Conservation (phyloP, 257 asterid genomes). For the Solanum clarkiae region DNA sequence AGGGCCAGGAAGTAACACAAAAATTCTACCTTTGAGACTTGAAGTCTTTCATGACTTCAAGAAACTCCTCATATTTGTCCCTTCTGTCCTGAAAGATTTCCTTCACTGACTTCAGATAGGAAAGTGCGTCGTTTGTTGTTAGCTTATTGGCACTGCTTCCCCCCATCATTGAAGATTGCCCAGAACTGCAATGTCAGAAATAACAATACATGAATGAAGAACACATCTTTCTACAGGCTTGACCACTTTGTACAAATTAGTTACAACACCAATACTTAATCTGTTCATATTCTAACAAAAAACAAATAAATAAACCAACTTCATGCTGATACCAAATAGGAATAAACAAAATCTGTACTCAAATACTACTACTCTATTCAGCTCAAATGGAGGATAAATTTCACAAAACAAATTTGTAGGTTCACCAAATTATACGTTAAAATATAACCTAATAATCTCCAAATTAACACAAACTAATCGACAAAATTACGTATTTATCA, state of each 20-base stretch:
- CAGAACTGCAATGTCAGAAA: slow-evolving; percentile 38
- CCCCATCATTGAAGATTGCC: slow-evolving; percentile 56
- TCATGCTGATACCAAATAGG: not conserved
- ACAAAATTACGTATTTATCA: not conserved
- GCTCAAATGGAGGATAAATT: not conserved
- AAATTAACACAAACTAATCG: not conserved
- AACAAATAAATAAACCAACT: not conserved
- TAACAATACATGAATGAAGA: not conserved
- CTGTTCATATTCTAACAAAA: not conserved
- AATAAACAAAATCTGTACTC: not conserved
- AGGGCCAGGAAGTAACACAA: not conserved
- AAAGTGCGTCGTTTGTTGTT: slow-evolving; percentile 68
- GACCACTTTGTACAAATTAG: not conserved
- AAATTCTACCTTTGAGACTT: slow-evolving; percentile 57
- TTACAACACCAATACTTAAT: not conserved
- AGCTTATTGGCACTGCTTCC: slow-evolving; percentile 53
- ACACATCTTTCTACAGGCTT: not conserved
- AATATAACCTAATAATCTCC: not conserved
- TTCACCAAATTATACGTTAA: not conserved
- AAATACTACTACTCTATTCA: not conserved
- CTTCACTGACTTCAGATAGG: slow-evolving; percentile 68
- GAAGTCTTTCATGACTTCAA: slow-evolving; percentile 92
- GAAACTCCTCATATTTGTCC: slow-evolving; percentile 77
- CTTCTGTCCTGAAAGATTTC: slow-evolving; percentile 60
- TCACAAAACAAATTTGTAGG: not conserved